Conservation (phyloP, 257 asterid species). For the Rhazya stricta region DNA sequence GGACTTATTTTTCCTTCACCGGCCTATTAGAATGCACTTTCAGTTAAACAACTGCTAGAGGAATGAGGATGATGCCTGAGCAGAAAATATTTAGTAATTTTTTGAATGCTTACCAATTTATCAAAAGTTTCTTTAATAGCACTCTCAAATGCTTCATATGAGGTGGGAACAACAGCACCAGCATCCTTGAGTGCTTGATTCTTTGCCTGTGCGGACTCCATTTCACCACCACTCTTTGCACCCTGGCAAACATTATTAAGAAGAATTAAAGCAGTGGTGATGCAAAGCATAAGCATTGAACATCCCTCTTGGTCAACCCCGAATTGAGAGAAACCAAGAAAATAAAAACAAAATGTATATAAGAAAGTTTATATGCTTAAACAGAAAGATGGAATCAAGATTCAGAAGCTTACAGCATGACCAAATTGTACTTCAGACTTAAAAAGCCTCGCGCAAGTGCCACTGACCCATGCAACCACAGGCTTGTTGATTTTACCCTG, state of each 20-base stretch:
- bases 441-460: constrained; percentile 95
- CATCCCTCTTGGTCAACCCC: background rate
- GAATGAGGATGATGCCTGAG: constrained; percentile 5
- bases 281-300: background rate
- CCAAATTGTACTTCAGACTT: constrained; percentile 99
- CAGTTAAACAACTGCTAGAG: constrained; percentile 10
- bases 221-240: constrained; percentile 98
- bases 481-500: constrained; percentile 93
- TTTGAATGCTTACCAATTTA: constrained; percentile 52
- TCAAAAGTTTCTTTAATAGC: constrained; percentile 73
- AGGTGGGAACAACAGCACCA: constrained; percentile 96
- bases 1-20: constrained; percentile 69
- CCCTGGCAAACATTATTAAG: constrained; percentile 48
- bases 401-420: constrained; percentile 76
- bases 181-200: constrained; percentile 90
- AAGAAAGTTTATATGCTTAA: background rate
- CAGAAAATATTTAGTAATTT: background rate
- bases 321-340: background rate
- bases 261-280: constrained; percentile 3
- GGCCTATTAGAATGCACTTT: constrained; percentile 37
- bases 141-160: constrained; percentile 90
- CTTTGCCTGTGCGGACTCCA: constrained; percentile 99
- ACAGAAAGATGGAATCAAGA: constrained; percentile 3
- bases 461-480: constrained; percentile 99
- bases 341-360: background rate